Evolutionary conservation across 164 flowering plant species (phyloP).

Genomic region (Berberis vulgaris): DNA sequence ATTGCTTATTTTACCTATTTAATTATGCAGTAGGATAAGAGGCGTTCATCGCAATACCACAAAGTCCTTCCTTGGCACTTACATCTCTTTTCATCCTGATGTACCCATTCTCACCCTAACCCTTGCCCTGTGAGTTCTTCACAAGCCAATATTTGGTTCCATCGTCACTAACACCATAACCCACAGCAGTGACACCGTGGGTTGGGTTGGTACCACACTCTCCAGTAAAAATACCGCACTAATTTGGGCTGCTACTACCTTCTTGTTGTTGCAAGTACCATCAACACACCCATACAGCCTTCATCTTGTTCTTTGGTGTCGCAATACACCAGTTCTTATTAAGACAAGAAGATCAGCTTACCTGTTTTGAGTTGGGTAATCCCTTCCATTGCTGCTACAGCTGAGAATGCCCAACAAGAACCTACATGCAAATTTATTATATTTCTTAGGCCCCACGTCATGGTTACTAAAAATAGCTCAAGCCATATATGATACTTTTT

Average conservation of each 20-base stretch:
- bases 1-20: background rate
- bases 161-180: background rate
- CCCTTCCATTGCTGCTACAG: no score
- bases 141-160: background rate
- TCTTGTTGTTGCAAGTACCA: constrained; percentile 1
- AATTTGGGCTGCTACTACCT: background rate
- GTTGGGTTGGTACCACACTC: background rate
- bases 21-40: background rate
- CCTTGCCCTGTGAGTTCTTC: background rate
- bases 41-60: background rate
- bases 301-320: background rate
- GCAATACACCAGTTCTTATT: background rate
- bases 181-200: background rate
- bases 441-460: no score
- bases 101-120: constrained; percentile 1
- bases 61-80: background rate
- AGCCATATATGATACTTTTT: no score
- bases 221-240: background rate
- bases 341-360: background rate
- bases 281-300: background rate
- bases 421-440: no score
- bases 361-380: no score
- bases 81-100: background rate
- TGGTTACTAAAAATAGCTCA: no score
- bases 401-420: no score